These are phyloP conservation scores for Cutaneotrichosporon sp. DNA, from an alignment of 1,284 basidiomycete genomes.

Conservation along the genomic window DNA sequence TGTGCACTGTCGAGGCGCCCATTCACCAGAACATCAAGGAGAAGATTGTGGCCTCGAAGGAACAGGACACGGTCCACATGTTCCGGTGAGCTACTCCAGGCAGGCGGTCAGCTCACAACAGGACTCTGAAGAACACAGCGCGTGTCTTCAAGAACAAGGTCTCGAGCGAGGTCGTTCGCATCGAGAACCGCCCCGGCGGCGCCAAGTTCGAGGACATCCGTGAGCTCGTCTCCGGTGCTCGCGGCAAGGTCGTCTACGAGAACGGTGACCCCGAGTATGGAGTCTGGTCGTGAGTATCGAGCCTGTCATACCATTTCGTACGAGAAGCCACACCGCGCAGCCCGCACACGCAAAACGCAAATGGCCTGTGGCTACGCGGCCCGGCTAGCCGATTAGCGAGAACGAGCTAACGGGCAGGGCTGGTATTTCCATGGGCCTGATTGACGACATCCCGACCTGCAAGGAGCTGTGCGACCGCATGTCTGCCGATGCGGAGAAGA, in stretches of 20 bases:
- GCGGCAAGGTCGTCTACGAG: constrained; percentile 70
- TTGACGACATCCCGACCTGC: constrained; percentile 82
- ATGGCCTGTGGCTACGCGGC: background rate
- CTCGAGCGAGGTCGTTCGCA: constrained; percentile 64
- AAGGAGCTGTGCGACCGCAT: constrained; percentile 65
- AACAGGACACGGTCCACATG: constrained; percentile 77
- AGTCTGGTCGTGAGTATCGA: constrained; percentile 64
- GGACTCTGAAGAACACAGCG: constrained; percentile 74
- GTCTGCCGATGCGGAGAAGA: constrained; percentile 70
- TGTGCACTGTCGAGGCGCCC: constrained; percentile 56
- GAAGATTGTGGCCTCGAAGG: constrained; percentile 74
- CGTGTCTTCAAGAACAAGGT: constrained; percentile 67
- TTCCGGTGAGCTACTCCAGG: constrained; percentile 56
- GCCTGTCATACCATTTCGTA: no score
- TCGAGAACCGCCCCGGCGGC: constrained; percentile 74
- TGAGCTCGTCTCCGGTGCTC: constrained; percentile 73
- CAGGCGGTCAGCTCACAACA: constrained; percentile 7
- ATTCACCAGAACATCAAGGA: constrained; percentile 90
- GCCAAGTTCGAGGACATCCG: constrained; percentile 82
- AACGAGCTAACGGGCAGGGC: constrained; percentile 48
- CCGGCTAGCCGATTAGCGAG: no score
- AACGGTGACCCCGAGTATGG: constrained; percentile 79
- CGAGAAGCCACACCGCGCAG: no score
- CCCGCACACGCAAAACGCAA: no score
- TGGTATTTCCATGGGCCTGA: constrained; percentile 73